Evolutionary conservation across 176 grass and related monocot species (phyloP).

Genomic region (Puya raimondii): DNA sequence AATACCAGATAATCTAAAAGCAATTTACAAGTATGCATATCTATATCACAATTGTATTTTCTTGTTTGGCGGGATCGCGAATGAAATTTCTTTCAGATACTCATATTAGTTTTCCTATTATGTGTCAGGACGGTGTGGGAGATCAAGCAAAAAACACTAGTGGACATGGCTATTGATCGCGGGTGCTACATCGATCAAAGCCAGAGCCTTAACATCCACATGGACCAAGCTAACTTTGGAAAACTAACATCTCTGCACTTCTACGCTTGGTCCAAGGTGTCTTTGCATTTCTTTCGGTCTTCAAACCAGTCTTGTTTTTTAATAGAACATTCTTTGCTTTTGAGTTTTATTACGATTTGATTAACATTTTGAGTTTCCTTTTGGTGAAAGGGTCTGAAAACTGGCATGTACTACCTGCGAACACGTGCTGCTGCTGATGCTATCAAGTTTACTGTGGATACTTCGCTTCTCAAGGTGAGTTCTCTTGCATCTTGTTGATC

Average conservation of each 20-base stretch:
- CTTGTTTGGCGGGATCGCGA: background rate
- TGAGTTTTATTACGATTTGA: background rate
- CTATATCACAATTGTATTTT: background rate
- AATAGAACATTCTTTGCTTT: background rate
- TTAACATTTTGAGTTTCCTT: background rate
- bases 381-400: constrained; percentile 79
- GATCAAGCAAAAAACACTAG: constrained; percentile 97
- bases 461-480: constrained; percentile 47
- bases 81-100: background rate
- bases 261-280: constrained; percentile 96
- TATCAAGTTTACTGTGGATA: constrained; percentile 96
- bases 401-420: constrained; percentile 97
- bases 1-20: constrained; percentile 80
- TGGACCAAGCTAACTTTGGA: constrained; percentile 94
- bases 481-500: background rate
- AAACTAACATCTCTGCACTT: constrained; percentile 95
- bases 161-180: constrained; percentile 96
- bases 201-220: constrained; percentile 97
- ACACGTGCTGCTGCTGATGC: constrained; percentile 88
- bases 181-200: constrained; percentile 98
- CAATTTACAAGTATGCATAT: constrained; percentile 77
- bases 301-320: constrained; percentile 8
- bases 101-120: constrained; percentile 8
- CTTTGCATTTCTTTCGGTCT: background rate
- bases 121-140: constrained; percentile 88